These are phyloP conservation scores for Calonectria leucothoes DNA, from an alignment of 2,329 filamentous ascomycete genomes.

Conservation along the genomic window DNA sequence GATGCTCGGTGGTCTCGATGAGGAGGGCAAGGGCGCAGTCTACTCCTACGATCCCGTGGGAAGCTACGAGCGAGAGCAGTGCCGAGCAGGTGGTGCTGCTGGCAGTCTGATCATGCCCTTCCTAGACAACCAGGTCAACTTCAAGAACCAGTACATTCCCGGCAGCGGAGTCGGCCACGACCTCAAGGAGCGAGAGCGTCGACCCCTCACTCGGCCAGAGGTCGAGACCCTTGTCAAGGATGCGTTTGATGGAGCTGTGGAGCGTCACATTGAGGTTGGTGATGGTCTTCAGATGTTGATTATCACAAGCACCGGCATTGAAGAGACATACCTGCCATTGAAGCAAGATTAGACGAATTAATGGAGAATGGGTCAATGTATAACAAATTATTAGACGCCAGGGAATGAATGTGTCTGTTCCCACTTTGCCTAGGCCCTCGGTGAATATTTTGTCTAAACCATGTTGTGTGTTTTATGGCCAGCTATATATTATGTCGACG, in stretches of 20 bases:
- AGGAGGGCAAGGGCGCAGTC: constrained; percentile 91
- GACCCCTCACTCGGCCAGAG: constrained; percentile 76
- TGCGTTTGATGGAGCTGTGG: constrained; percentile 97
- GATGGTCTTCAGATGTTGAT: constrained; percentile 96
- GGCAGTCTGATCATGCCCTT: constrained; percentile 98
- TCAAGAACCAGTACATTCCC: constrained; percentile 97
- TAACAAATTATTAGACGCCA: constrained; percentile 43
- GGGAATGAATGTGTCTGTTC: constrained; percentile 36
- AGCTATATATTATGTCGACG: neutral
- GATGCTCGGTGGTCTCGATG: constrained; percentile 93
- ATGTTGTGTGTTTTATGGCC: too few relatives aligned
- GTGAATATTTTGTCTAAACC: neutral
- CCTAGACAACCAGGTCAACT: constrained; percentile 99
- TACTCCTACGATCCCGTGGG: constrained; percentile 99
- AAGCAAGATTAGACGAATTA: constrained; percentile 81
- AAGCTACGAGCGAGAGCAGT: constrained; percentile 97
- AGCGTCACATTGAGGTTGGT: constrained; percentile 99
- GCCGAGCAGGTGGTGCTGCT: constrained; percentile 91
- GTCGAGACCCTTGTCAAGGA: constrained; percentile 94
- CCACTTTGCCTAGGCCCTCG: neutral
- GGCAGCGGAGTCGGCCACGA: constrained; percentile 87
- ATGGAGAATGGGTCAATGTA: constrained; percentile 43
- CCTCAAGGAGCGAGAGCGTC: constrained; percentile 76
- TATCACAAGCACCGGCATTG: constrained; percentile 87
- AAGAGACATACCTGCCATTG: constrained; percentile 85